These are phyloP conservation scores for Mariannaea elegans DNA, from an alignment of 2,329 filamentous ascomycete species.

Conservation along the genomic window DNA sequence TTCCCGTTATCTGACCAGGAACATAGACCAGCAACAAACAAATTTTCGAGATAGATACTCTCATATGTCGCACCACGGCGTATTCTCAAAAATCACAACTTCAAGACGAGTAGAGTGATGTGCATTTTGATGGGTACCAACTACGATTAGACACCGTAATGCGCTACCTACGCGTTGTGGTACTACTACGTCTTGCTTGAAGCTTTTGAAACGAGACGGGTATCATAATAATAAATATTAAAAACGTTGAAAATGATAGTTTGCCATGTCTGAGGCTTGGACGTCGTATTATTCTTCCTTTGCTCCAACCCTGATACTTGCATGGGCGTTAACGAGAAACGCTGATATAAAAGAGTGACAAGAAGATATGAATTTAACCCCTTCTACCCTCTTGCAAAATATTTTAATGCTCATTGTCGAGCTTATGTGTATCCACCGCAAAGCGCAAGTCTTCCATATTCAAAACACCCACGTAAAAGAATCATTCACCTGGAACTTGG, in stretches of 20 bases:
- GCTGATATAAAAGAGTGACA: not conserved
- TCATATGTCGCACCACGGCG: not conserved
- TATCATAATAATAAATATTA: slow-evolving; percentile 10
- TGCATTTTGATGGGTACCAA: no score
- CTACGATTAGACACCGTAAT: no score
- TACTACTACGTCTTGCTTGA: not conserved
- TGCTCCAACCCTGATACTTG: not conserved
- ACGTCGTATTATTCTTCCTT: no score
- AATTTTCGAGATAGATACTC: not conserved
- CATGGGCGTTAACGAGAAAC: not conserved
- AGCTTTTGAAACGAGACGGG: not conserved
- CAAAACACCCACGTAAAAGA: slow-evolving; percentile 74
- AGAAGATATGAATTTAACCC: not conserved
- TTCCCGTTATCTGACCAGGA: slow-evolving; percentile 4
- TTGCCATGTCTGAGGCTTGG: no score
- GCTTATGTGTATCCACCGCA: not conserved
- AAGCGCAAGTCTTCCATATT: not conserved
- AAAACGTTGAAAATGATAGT: not conserved
- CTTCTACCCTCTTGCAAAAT: not conserved
- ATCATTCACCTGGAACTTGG: slow-evolving; percentile 67
- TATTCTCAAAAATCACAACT: not conserved
- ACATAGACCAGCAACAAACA: not conserved
- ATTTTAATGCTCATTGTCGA: not conserved
- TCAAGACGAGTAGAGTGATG: no score
- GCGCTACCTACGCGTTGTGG: no score